phyloP scores from a whole-genome alignment of 805 yeast genomes.

The Lachancea waltii region DNA sequence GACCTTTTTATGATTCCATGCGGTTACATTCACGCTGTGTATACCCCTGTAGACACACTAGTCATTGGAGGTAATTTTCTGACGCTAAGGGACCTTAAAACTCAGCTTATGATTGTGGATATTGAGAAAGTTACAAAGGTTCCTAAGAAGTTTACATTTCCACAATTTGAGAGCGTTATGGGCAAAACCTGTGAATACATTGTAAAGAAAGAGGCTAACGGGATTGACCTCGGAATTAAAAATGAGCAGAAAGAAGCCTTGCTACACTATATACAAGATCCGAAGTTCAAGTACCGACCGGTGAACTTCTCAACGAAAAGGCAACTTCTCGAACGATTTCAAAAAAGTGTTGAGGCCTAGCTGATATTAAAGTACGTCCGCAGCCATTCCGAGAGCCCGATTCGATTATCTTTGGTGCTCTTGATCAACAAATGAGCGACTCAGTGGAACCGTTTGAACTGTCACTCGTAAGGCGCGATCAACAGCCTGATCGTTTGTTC shows the following conservation, averaged over 20 bases:
- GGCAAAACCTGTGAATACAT: slow-evolving; percentile 21
- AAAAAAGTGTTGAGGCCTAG: slow-evolving; percentile 1
- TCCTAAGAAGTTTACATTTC: slow-evolving; percentile 70
- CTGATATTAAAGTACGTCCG: too few species aligned
- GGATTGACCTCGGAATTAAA: neutral
- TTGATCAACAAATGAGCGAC: too few species aligned
- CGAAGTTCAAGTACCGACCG: slow-evolving; percentile 17
- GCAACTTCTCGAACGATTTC: slow-evolving; percentile 11
- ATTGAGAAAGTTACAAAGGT: slow-evolving; percentile 67
- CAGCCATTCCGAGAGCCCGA: neutral
- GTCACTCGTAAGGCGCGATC: too few species aligned
- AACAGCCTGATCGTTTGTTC: too few species aligned
- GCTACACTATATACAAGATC: slow-evolving; percentile 12
- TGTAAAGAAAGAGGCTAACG: neutral
- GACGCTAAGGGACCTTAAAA: slow-evolving; percentile 54
- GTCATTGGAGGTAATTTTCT: slow-evolving; percentile 87
- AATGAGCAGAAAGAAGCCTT: slow-evolving; percentile 6
- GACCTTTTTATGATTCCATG: slow-evolving; percentile 81
- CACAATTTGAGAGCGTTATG: slow-evolving; percentile 62
- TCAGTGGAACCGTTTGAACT: too few species aligned
- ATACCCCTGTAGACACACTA: slow-evolving; percentile 72
- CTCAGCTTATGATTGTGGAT: slow-evolving; percentile 53
- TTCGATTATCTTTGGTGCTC: too few species aligned
- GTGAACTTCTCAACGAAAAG: slow-evolving; percentile 13
- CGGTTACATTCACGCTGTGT: slow-evolving; percentile 91